Base-by-base conservation (phyloP, 1,284 basidiomycete genomes). In the Puccinia hordei region DNA sequence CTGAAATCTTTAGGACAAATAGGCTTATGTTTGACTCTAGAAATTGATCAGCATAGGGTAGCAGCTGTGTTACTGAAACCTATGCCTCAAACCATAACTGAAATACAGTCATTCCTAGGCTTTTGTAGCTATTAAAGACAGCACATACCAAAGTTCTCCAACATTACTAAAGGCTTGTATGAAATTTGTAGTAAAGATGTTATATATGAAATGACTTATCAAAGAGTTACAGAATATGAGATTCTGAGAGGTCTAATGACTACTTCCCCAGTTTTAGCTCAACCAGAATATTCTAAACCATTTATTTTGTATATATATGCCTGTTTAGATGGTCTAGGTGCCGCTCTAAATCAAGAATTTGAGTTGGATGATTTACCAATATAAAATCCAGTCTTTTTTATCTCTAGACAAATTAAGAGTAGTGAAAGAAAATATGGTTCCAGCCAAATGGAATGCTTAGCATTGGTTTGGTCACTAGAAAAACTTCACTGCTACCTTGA, bases 41-140 rank as follows among this genome's bases (percentile, higher is more conserved):
- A 59, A 0, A 88, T 89, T 87, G 85, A 88, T 75, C 82, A 84
- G 0, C 81, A 72, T 1, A 89, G 89, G 82, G 80, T 89, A 0
- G 44, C 84, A 0, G 83, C 85, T 0, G 85, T 89, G 59, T 33
- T 69, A 0, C 77, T 84, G 8, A 89, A 88, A 87, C 86, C 86
- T 0, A 41, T 35, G 0, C 88, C 88, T 0, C 81, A 65, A 0
- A 83, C 77, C 1, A 81, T 86, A 19, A 82, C 83, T 55, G 83
- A 87, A 19, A 65, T 87, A 24, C 85, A 86, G 80, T 82, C 80
- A 3, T 87, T 87, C 84, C 82, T 87, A 22, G 86, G 86, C 35
- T 85, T 87, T 49, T 84, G 83, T 35, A 87, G 87, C 81, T 88
- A 87, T 82, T 88, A 86, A 80, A 35, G 27, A 15, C 57, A 61